These are phyloP conservation scores for Emericellopsis atlantica DNA, from an alignment of 2,329 filamentous ascomycete species.

Conservation along the genomic window DNA sequence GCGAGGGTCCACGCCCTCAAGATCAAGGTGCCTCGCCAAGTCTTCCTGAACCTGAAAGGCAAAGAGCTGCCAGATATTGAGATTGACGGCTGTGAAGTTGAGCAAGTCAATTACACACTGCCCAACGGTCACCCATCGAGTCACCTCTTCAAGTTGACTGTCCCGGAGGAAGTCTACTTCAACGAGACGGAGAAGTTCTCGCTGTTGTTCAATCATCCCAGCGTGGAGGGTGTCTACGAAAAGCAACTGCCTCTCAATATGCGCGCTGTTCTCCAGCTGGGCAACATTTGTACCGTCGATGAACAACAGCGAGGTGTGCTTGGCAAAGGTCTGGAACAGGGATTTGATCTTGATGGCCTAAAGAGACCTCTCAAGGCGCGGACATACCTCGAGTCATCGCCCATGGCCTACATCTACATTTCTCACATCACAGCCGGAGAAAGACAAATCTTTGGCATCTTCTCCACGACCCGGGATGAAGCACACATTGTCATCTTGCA, in stretches of 20 bases:
- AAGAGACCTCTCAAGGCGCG: constrained; percentile 50
- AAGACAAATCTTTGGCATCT: constrained; percentile 83
- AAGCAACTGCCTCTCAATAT: constrained; percentile 80
- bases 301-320: constrained; percentile 81
- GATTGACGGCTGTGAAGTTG: constrained; percentile 72
- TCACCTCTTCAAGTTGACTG: constrained; percentile 86
- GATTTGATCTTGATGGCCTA: constrained; percentile 75
- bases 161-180: constrained; percentile 80
- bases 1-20: constrained; percentile 81
- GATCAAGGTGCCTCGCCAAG: constrained; percentile 74
- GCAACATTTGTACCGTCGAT: constrained; percentile 87
- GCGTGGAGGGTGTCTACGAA: constrained; percentile 95
- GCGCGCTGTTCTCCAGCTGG: constrained; percentile 77
- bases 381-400: constrained; percentile 62
- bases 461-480: constrained; percentile 69
- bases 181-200: constrained; percentile 74
- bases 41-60: constrained; percentile 86
- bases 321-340: constrained; percentile 83
- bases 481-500: constrained; percentile 86
- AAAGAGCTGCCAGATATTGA: constrained; percentile 81
- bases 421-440: constrained; percentile 90
- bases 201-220: constrained; percentile 77
- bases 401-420: constrained; percentile 76
- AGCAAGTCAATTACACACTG: constrained; percentile 86
- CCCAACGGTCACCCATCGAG: constrained; percentile 91